These are phyloP conservation scores for Annulohypoxylon maeteangense DNA, from an alignment of 495 filamentous ascomycete genomes.

Conservation along the genomic window DNA sequence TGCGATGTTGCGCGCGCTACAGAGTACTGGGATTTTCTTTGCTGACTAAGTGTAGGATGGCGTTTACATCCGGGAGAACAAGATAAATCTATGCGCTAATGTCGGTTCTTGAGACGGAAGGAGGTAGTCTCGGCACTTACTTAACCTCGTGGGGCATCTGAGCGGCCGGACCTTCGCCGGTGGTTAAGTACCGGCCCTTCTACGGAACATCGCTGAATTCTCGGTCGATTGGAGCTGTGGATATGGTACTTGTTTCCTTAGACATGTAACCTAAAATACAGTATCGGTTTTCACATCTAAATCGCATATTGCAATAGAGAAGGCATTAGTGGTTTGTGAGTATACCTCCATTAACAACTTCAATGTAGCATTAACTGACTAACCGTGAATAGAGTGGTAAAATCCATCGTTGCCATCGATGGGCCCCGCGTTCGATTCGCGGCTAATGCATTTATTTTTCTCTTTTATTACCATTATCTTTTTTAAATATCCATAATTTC, in stretches of 20 bases:
- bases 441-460: slow-evolving; percentile 52
- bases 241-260: neutral
- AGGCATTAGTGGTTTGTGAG: slow-evolving; percentile 35
- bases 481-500: neutral
- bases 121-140: neutral
- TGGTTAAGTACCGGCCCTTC: neutral
- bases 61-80: slow-evolving; percentile 27
- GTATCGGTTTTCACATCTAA: neutral
- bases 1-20: neutral
- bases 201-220: neutral
- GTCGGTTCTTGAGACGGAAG: neutral
- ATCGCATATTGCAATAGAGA: neutral
- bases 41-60: slow-evolving; percentile 11
- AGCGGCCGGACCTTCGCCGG: neutral
- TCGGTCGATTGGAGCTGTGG: neutral
- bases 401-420: slow-evolving; percentile 66
- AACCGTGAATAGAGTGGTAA: slow-evolving; percentile 58
- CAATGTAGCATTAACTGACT: neutral
- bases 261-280: neutral
- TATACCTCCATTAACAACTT: slow-evolving; percentile 47
- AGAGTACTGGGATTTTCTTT: neutral
- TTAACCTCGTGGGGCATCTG: neutral
- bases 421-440: slow-evolving; percentile 64
- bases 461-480: too few relatives aligned
- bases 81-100: slow-evolving; percentile 13